Base-by-base conservation (phyloP, 1,284 basidiomycete species). In the Trametes polyzona region DNA sequence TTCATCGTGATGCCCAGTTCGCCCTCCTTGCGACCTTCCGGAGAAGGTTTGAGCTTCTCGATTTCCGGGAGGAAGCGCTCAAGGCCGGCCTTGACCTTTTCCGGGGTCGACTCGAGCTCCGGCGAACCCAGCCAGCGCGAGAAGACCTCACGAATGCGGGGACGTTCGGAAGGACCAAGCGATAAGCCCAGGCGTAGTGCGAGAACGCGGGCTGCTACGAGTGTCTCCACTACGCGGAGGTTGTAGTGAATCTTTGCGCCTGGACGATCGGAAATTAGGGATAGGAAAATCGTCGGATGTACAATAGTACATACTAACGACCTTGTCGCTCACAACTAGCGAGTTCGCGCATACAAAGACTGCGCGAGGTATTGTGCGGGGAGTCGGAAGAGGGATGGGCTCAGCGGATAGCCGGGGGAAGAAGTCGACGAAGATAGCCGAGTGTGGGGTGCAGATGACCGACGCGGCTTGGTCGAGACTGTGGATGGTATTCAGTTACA, bases 381-480 rank as follows among this genome's bases (percentile, higher is more conserved):
- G 71, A 6, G 75, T 74, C n/a, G 79, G 79, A 2, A 93, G 78
- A 0, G 83, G 83, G 12, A 87, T 82, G 0, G 87, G 82, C 29
- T 83, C 79, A 0, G 87, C 88, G 33, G 76, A 69, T 12, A 95
- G 83, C n/a, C 75, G 75, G 6, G 93, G 93, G 71, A 86, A 88
- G 79, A 95, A 95, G 19, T 86, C 81, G 65, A 93, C 86, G 68
- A 92, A 92, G 26, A 94, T 79, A 0, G 90, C 87, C 3, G 88
- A 84, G 32, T 82, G 80, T 1, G 88, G 78, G 27, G 81, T 78
- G 19, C 84, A 87, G 56, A 94, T 86, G 19, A 92, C 87, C 0
- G 90, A 92, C 0, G 91, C 89, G 0, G 92, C 89, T 78, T 94
- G 92, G 71, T 94, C 90, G 84, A 92, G 88, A 33, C 89, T 88